Evolutionary conservation across 1,139 yeast species (phyloP), one percentile per base, ranked within the genome.

Genomic region (Suhomyces bokatorum): DNA sequence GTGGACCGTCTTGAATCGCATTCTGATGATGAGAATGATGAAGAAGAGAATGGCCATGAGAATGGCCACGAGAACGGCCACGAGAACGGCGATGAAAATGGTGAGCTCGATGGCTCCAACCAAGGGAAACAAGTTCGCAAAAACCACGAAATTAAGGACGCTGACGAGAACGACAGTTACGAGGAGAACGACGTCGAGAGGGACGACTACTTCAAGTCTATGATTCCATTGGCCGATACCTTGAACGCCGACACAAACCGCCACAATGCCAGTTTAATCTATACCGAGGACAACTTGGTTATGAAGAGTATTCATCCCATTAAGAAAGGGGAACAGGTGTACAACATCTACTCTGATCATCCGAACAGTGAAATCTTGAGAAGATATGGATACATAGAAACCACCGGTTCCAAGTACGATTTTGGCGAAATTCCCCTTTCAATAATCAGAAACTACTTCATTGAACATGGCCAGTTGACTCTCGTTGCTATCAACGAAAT

Each of bases 201-300:
- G 7, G 83, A 77, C 43, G 71, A 73, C 3, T 77, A 75, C 44
- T 69, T 78, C 51, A 91, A 93, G 60, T 86, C 96, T 0, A 86
- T 93, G 96, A 90, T 90, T 6, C 96, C 98, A 0, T 69, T 90
- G 42, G 98, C 98, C 0, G 98, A 93, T 58, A 83, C 88, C 24
- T 68, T 93, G 48, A 93, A 93, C 58, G 91, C 97, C 0, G 93
- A 90, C 58, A 85, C 96, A 0, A 74, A 75, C 14, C 70, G 77
- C n/a, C 83, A 82, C 58, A 91, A 93, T 62, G 96, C 97, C 5
- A 78, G 81, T 45, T 67, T 89, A 47, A 73, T 72, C 26, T 80
- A 83, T 56, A 53, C 62, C 3, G 70, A 66, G 1, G 67, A 60
- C 4, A 61, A 64, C 3, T 68, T 90, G 38, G 80, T 80, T 9